phyloP scores from a whole-genome alignment of 495 filamentous ascomycete genomes.

The Penicillium taxi region DNA sequence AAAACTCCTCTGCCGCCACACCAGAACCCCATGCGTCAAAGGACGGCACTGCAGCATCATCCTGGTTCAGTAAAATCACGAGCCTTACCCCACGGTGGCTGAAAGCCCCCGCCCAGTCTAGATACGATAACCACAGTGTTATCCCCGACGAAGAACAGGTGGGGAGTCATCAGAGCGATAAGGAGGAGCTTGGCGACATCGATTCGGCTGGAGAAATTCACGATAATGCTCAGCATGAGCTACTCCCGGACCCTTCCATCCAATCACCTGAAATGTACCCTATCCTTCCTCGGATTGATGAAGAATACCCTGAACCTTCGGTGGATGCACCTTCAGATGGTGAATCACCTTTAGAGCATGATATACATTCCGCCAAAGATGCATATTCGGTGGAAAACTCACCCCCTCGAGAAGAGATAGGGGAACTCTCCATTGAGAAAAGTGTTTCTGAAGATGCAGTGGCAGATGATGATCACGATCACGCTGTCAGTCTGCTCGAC shows the following conservation, averaged over 20 bases:
- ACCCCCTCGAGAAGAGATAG: constrained; percentile 1
- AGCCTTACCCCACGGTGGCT: constrained; percentile 36
- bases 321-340: background rate
- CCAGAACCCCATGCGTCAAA: constrained; percentile 16
- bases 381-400: background rate
- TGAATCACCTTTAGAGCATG: too few relatives aligned
- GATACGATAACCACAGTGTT: constrained; percentile 13
- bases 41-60: constrained; percentile 13
- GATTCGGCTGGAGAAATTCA: constrained; percentile 10
- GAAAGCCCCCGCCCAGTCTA: constrained; percentile 23
- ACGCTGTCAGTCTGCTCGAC: constrained; percentile 4
- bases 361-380: too few relatives aligned
- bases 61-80: constrained; percentile 35
- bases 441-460: constrained; percentile 1
- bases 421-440: constrained; percentile 5
- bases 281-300: constrained; percentile 1
- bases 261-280: constrained; percentile 9
- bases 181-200: constrained; percentile 10
- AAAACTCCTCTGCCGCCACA: constrained; percentile 16
- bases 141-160: constrained; percentile 16
- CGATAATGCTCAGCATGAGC: constrained; percentile 9
- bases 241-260: constrained; percentile 6
- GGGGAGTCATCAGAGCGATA: constrained; percentile 14
- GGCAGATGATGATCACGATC: constrained; percentile 12
- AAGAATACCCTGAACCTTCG: background rate